Evolutionary conservation across 768 basidiomycete species (phyloP), one percentile per base, ranked within the genome.

Genomic region (Xerocomellus dryophilus): DNA sequence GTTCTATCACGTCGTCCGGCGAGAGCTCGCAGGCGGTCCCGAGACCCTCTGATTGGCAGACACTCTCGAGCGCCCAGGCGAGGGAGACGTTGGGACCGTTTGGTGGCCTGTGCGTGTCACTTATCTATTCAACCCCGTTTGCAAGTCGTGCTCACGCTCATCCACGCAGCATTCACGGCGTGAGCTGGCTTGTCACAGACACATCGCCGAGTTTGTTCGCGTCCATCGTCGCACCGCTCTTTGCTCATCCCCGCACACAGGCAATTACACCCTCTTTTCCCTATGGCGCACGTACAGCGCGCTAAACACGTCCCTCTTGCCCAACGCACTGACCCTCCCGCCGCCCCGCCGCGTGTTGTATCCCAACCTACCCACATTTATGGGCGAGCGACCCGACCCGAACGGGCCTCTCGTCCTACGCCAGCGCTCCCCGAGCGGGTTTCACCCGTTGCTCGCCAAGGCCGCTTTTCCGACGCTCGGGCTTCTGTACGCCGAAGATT

Each of bases 251-350:
- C 31, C 39, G 44, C 20, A 39, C 35, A 18, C 58, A 66, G 86
- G 86, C 66, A 84, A 87, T 56, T 81, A 85, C 54, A 85, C 90
- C 4, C 72, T 93, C 50, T 79, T 92, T 31, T 81, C 90, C 7
- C 75, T 96, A 32, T 89, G 86, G 85, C 80, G 88, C 41, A 82
- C 82, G 0, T 88, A 93, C 69, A 82, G 82, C 53, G 78, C 84
- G 1, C 76, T 90, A 31, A 81, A 85, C 63, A 51, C 65, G 1
- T 60, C 73, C 10, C 78, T 80, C 27, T 71, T 71, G 14, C 65
- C 72, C 10, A 83, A 83, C 4, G 65, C 65, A 12, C 82, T 82
- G 4, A 76, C 67, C 9, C 80, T 89, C 18, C 76, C 84, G 0
- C 79, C 82, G 1, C 91, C 91, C 0, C 76, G 79, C n/a, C 84